Evolutionary conservation across 345 rosid genomes (phyloP).

Genomic region (Camelina neglecta): DNA sequence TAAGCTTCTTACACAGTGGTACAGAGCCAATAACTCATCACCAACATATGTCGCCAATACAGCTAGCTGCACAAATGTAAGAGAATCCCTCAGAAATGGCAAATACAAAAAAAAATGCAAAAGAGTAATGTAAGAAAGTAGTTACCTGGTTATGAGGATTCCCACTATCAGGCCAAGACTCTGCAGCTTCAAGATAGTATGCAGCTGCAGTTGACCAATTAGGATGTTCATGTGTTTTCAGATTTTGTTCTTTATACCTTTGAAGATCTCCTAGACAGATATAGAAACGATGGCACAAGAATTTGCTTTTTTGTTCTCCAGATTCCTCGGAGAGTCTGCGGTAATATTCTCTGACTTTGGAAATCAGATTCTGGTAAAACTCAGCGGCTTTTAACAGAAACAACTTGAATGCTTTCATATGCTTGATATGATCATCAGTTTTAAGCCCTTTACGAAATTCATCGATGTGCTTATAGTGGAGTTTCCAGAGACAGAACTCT

Average conservation of each 20-base stretch:
- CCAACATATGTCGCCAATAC: conserved; percentile 88
- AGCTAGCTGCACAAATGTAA: conserved; percentile 62
- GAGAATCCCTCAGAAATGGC: neutral
- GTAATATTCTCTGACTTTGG: conserved; percentile 51
- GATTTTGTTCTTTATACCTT: conserved; percentile 77
- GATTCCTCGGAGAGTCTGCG: conserved; percentile 53
- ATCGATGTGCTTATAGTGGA: conserved; percentile 78
- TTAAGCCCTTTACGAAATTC: conserved; percentile 82
- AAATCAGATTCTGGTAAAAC: conserved; percentile 60
- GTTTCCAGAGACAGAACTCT: conserved; percentile 89
- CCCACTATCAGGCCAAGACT: conserved; percentile 83
- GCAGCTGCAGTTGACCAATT: conserved; percentile 84
- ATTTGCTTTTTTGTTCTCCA: conserved; percentile 51
- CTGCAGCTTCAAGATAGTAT: conserved; percentile 78
- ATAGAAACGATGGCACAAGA: conserved; percentile 79
- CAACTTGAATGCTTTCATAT: conserved; percentile 58
- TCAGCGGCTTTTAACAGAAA: conserved; percentile 66
- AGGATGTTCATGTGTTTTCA: conserved; percentile 48
- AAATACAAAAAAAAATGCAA: neutral
- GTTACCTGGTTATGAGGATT: conserved; percentile 89
- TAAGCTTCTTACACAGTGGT: conserved; percentile 92
- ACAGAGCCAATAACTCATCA: conserved; percentile 85
- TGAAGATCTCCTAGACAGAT: conserved; percentile 95
- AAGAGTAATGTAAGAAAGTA: neutral
- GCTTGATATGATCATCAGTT: conserved; percentile 41